A percentile compares a stretch with the other conserved stretches of the same genome.
phyloP scores from a whole-genome alignment of 1,284 basidiomycete species.

The Stereum hirsutum region DNA sequence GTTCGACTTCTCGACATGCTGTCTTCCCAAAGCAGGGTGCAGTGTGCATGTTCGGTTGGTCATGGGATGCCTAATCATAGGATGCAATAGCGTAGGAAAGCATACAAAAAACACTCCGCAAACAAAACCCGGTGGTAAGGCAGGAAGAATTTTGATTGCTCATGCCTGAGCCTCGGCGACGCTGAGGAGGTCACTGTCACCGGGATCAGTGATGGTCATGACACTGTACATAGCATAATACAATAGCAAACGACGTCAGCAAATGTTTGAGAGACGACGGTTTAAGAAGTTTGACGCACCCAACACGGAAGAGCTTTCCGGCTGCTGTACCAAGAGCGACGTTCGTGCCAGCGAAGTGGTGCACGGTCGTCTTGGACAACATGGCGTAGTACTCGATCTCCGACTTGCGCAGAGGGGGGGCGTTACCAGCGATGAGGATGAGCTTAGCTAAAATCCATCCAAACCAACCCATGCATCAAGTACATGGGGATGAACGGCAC shows the following conservation, averaged over 20 bases:
- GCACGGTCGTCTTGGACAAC: constrained; percentile 95
- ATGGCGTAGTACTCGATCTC: constrained; percentile 99
- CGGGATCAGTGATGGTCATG: constrained; percentile 95
- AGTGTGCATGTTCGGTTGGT: not conserved
- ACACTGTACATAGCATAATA: constrained; percentile 45
- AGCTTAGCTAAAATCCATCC: constrained; percentile 77
- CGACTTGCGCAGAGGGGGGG: constrained; percentile 97
- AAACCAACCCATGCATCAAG: constrained; percentile 1
- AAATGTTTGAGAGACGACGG: no score
- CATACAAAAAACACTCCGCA: constrained; percentile 7
- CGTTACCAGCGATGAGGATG: constrained; percentile 98
- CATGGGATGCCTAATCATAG: constrained; percentile 3
- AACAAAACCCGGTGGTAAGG: not conserved
- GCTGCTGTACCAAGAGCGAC: constrained; percentile 98
- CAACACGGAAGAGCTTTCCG: constrained; percentile 99
- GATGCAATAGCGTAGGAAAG: constrained; percentile 7
- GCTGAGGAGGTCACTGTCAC: constrained; percentile 91
- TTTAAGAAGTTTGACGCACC: constrained; percentile 57
- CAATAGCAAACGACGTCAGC: not conserved
- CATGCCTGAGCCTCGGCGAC: constrained; percentile 58
- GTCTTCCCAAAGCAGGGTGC: no score
- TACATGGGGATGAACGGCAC: not conserved
- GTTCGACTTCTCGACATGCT: no score
- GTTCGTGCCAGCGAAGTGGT: constrained; percentile 96
- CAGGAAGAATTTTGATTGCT: constrained; percentile 8